These are phyloP conservation scores for Kazachstania africana DNA, from an alignment of 805 yeast genomes.

Conservation along the genomic window DNA sequence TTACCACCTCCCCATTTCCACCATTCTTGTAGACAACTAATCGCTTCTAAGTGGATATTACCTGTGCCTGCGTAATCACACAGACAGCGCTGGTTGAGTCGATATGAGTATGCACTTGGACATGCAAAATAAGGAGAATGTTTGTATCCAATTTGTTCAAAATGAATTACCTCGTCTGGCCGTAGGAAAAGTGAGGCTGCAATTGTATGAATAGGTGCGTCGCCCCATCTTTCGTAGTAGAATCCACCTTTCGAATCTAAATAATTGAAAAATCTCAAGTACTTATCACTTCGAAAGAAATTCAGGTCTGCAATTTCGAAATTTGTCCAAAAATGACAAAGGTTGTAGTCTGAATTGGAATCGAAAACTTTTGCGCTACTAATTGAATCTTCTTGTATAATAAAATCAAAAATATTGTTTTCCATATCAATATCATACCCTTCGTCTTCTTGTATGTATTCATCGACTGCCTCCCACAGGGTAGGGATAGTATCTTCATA, in stretches of 20 bases:
- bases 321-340: slow-evolving; percentile 84
- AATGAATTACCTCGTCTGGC: slow-evolving; percentile 54
- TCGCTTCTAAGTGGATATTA: slow-evolving; percentile 32
- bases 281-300: slow-evolving; percentile 57
- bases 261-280: slow-evolving; percentile 47
- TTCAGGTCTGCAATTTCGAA: slow-evolving; percentile 66
- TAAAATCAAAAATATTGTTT: slow-evolving; percentile 25
- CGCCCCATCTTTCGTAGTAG: slow-evolving; percentile 89
- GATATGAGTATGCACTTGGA: slow-evolving; percentile 39
- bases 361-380: slow-evolving; percentile 28
- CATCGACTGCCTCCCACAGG: slow-evolving; percentile 63
- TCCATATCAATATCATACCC: slow-evolving; percentile 40
- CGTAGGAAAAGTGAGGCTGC: slow-evolving; percentile 52
- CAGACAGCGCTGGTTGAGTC: slow-evolving; percentile 47
- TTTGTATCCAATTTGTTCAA: slow-evolving; percentile 70
- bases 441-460: slow-evolving; percentile 38
- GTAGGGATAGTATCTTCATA: slow-evolving; percentile 79
- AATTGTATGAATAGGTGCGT: slow-evolving; percentile 80
- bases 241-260: slow-evolving; percentile 65
- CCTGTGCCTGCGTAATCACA: slow-evolving; percentile 39
- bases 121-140: slow-evolving; percentile 62
- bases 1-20: slow-evolving; percentile 58
- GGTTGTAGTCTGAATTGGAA: slow-evolving; percentile 48
- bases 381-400: slow-evolving; percentile 42
- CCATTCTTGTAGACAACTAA: slow-evolving; percentile 64